These are phyloP conservation scores for Alloteropsis semialata DNA, from an alignment of 176 grass and related monocot species.

Conservation along the genomic window DNA sequence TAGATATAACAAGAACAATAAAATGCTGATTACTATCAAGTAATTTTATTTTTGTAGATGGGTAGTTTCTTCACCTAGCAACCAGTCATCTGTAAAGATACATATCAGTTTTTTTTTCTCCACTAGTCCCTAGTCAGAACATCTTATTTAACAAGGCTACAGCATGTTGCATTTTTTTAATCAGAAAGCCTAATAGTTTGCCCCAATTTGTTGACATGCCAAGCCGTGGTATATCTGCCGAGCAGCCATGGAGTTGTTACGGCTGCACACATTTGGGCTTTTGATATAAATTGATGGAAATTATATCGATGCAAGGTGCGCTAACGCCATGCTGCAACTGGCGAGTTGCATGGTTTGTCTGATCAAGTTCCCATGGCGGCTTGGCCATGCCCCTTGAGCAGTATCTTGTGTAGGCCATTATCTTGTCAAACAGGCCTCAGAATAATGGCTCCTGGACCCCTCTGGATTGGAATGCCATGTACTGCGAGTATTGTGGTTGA, in stretches of 20 bases:
- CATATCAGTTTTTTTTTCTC: background rate
- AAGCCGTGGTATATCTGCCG: background rate
- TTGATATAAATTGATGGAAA: background rate
- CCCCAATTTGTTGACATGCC: background rate
- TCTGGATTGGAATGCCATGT: constrained; percentile 22
- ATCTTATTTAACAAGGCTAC: background rate
- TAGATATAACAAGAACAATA: no score
- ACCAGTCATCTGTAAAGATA: background rate
- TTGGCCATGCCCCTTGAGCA: background rate
- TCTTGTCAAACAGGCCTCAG: constrained; percentile 3
- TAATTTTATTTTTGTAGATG: background rate
- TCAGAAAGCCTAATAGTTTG: background rate
- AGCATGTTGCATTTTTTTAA: background rate
- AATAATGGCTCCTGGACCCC: background rate
- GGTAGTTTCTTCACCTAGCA: background rate
- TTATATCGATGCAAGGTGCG: background rate
- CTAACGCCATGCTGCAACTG: background rate
- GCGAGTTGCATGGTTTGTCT: background rate
- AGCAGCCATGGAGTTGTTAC: background rate
- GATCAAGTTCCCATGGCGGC: background rate
- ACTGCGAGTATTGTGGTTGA: constrained; percentile 14
- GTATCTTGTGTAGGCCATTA: constrained; percentile 19
- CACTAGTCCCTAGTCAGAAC: background rate
- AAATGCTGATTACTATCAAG: background rate
- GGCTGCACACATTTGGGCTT: background rate